Percentiles rank a stretch among this genome's conserved stretches.
These are phyloP conservation scores for Cytospora schulzeri DNA, from an alignment of 2,329 filamentous ascomycete species.

Conservation along the genomic window DNA sequence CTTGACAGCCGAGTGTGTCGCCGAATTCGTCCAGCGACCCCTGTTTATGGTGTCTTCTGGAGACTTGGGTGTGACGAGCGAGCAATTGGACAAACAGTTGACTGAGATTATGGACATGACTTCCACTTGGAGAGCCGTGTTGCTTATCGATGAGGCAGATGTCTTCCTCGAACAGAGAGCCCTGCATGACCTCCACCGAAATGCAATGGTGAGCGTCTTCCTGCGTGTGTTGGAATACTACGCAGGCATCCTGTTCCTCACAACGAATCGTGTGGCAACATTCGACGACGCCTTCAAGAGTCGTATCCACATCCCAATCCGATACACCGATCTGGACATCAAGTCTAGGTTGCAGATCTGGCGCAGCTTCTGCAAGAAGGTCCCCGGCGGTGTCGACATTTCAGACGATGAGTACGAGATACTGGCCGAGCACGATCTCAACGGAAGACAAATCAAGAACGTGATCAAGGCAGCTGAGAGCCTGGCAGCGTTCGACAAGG, in stretches of 20 bases:
- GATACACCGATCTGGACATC: constrained; percentile 33
- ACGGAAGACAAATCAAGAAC: constrained; percentile 37
- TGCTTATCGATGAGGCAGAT: constrained; percentile 33
- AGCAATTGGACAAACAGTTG: constrained; percentile 21
- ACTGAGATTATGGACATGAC: constrained; percentile 27
- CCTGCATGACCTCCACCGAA: constrained; percentile 27
- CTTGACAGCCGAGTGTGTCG: constrained; percentile 40
- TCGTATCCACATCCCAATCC: constrained; percentile 41
- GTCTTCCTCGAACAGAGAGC: constrained; percentile 30
- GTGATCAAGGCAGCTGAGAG: constrained; percentile 36
- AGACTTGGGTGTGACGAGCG: constrained; percentile 28
- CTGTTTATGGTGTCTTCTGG: constrained; percentile 39
- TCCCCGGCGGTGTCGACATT: constrained; percentile 32
- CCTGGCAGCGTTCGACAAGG: constrained; percentile 37
- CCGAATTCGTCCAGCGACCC: constrained; percentile 38
- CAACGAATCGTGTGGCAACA: constrained; percentile 45
- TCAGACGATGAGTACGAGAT: constrained; percentile 29
- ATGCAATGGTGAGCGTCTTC: constrained; percentile 28
- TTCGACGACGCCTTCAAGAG: constrained; percentile 47
- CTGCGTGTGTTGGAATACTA: constrained; percentile 41
- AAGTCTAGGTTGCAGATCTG: constrained; percentile 27
- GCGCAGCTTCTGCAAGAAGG: constrained; percentile 29
- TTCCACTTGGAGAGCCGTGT: constrained; percentile 31
- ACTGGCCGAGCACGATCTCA: constrained; percentile 31
- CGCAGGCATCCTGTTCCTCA: constrained; percentile 43